Base-by-base conservation (phyloP, 2,329 filamentous ascomycete species). In the Proliferodiscus dingleyae region DNA sequence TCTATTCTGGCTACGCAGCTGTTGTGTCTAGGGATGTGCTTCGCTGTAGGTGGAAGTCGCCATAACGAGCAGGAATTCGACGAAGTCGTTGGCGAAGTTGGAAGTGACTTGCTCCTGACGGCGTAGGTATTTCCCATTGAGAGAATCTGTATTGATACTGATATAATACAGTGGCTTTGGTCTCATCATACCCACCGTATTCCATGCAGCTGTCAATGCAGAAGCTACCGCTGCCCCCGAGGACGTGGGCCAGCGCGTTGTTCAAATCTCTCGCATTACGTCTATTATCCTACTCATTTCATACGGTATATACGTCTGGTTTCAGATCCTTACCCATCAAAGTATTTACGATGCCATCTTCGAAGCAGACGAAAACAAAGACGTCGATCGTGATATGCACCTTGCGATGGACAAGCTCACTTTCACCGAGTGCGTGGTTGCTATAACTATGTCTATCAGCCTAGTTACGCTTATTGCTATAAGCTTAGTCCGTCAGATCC, bases 1-100 rank as follows among this genome's bases (percentile, higher is more conserved):
- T 91, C 87, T 0, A 85, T 94, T 36, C 66, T 95, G 26, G 87
- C 89, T 10, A 94, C 89, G 24, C 77, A 93, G 68, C 68, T 94
- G 36, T 72, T 94, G 1, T 94, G 88, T 56, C 67, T 94, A 21
- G 89, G 89, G 0, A 61, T 83, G 42, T 93, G 87, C 63, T 94
- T 95, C 70, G 80, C 91, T 50, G 76, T 81, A 18, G 87, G 87
- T 32, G 88, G 89, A 7, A 54, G 91, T 28, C 71, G 73, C 43
- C 78, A 82, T 24, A 73, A 85, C 5, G 78, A 85, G 54, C 78
- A 89, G 55, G 72, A 71, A 13, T 93, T 94, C 61, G 83, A 85
- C 59, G 78, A 84, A 47, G 81, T 82, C 4, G 77, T 94, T 45
- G 86, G 82, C 53, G 89, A 95, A 66, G 85, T 85, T 6, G 88